Conservation (phyloP, 371 early-diverging fungal genomes). For the Mortierella sp. region DNA sequence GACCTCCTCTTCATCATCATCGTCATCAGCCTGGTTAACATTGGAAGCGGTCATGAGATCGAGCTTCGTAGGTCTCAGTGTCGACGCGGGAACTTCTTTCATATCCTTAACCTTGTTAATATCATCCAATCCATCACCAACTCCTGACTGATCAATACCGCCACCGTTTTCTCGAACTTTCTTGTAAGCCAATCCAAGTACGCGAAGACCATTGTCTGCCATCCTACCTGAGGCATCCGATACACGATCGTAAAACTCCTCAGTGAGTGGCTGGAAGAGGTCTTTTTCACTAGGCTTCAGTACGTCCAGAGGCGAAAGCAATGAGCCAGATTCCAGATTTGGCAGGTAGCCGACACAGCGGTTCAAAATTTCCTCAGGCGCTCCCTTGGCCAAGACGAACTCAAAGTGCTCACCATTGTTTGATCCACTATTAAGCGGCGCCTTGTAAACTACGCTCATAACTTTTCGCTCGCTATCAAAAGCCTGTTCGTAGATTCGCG, state of each 20-base stretch:
- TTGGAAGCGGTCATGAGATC: constrained; percentile 34
- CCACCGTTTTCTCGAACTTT: constrained; percentile 46
- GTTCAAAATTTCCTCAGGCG: constrained; percentile 86
- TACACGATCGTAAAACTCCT: constrained; percentile 71
- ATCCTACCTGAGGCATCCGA: constrained; percentile 78
- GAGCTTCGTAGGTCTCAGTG: constrained; percentile 34
- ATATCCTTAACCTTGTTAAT: constrained; percentile 59
- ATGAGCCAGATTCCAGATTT: constrained; percentile 3
- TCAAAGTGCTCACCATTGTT: constrained; percentile 29
- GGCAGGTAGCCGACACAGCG: constrained; percentile 75
- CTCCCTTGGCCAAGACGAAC: constrained; percentile 86
- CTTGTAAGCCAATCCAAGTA: constrained; percentile 77
- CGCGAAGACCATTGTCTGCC: constrained; percentile 87
- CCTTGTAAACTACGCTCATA: constrained; percentile 82
- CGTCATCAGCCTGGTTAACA: constrained; percentile 35
- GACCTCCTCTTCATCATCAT: constrained; percentile 62
- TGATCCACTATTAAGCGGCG: background rate
- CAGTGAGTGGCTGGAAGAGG: constrained; percentile 61
- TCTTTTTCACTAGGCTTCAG: constrained; percentile 24
- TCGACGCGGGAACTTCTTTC: constrained; percentile 34
- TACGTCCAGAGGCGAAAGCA: constrained; percentile 28
- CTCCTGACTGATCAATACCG: constrained; percentile 52
- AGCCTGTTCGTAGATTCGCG: constrained; percentile 62
- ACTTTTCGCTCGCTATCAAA: constrained; percentile 90
- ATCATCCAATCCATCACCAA: constrained; percentile 59